Evolutionary conservation across 179 eudicot species (phyloP), one percentile per base, ranked within the genome.

Genomic region (Beta corolliflora): DNA sequence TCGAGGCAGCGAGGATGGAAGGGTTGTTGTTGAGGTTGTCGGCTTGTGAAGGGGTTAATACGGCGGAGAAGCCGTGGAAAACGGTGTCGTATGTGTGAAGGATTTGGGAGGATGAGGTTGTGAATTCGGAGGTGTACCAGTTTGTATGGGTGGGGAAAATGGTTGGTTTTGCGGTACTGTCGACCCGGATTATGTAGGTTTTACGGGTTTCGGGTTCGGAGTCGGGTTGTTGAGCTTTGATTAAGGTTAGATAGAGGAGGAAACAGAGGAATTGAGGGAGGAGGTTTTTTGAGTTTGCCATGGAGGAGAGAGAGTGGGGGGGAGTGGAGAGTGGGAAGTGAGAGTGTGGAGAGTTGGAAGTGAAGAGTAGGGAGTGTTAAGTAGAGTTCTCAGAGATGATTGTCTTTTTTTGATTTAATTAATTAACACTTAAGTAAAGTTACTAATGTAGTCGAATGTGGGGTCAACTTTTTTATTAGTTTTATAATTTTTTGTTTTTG

Each of bases 61-160:
- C 69, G 52, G 99, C 98, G 69, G 99, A 95, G 87, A 95, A 95
- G 67, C 99, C 99, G 15, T 79, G 87, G 88, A 95, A 95, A 44
- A 94, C 99, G 83, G 94, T 89, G 88, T 90, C 86, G 86, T 95
- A 95, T 0, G 85, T 83, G 88, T 95, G 99, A 75, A 95, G 91
- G 84, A 95, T 89, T 65, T 67, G 48, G 21, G 84, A 15, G 0
- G 91, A 81, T 54, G 31, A 2, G 5, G 89, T 36, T 66, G 88
- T 64, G 86, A 92, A 86, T 36, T 87, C 91, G 68, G 99, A 79
- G 36, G 91, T 73, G 95, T 95, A 95, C 98, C 98, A 95, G 90
- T 92, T 85, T 83, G 70, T 68, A 81, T 89, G 97, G 23, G 97
- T 87, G 0, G 97, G 95, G 86, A 94, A 95, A 59, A 95, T 72